These are phyloP conservation scores for Ganoderma boninense DNA, from an alignment of 1,284 basidiomycete genomes.

Conservation along the genomic window DNA sequence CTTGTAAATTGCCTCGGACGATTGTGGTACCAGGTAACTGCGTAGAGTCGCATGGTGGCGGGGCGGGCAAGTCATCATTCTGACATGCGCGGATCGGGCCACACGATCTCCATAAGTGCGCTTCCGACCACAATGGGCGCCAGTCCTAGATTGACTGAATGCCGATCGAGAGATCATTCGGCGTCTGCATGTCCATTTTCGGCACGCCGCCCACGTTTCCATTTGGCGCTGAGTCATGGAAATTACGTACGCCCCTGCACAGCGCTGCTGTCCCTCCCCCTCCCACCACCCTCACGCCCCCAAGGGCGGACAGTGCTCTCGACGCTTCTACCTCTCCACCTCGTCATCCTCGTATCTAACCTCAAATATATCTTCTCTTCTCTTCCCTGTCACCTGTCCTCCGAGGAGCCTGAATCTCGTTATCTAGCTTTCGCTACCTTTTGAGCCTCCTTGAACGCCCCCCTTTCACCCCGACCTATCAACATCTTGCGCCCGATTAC, in stretches of 20 bases:
- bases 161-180: constrained; percentile 22
- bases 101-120: constrained; percentile 22
- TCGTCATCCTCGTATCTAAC: background rate
- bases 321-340: background rate
- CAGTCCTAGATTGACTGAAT: constrained; percentile 30
- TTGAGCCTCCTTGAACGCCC: background rate
- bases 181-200: constrained; percentile 25
- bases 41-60: background rate
- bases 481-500: background rate
- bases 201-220: constrained; percentile 9
- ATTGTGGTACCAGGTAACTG: background rate
- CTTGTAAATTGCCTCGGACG: background rate
- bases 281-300: background rate
- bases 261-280: background rate
- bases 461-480: background rate
- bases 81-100: constrained; percentile 22
- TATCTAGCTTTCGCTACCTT: constrained; percentile 2
- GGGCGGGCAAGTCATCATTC: background rate
- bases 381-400: background rate
- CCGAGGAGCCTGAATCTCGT: background rate
- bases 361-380: background rate
- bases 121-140: constrained; percentile 25
- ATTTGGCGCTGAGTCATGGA: constrained; percentile 5
- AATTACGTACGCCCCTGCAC: constrained; percentile 10
- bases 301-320: background rate